Conservation (phyloP, 768 basidiomycete genomes). For the Phylloporus scabripes region DNA sequence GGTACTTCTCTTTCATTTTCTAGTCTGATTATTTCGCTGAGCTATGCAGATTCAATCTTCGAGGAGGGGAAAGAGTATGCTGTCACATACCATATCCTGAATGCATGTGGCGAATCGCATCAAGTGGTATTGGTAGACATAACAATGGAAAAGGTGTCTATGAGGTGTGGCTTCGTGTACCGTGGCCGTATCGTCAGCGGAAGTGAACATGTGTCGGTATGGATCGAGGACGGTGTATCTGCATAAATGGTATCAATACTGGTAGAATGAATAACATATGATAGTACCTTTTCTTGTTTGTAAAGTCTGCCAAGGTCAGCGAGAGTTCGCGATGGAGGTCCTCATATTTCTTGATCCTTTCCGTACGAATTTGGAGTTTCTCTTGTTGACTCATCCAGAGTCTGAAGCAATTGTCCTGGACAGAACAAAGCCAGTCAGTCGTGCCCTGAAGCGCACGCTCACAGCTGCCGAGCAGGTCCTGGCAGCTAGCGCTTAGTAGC, state of each 20-base stretch:
- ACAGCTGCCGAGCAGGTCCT: slow-evolving; percentile 45
- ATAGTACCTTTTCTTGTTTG: slow-evolving; percentile 44
- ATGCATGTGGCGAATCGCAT: slow-evolving; percentile 34
- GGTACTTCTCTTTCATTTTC: slow-evolving; percentile 42
- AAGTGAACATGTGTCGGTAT: slow-evolving; percentile 48
- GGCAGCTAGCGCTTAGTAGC: slow-evolving; percentile 49
- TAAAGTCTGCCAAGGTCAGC: slow-evolving; percentile 41
- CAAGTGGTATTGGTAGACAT: slow-evolving; percentile 59
- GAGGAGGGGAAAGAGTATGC: neutral
- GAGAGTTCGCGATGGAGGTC: slow-evolving; percentile 34
- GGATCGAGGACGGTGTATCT: slow-evolving; percentile 51
- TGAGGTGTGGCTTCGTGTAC: slow-evolving; percentile 51
- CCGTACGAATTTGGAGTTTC: slow-evolving; percentile 28
- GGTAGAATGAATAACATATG: neutral
- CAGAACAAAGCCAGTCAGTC: slow-evolving; percentile 46
- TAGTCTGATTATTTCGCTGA: slow-evolving; percentile 51
- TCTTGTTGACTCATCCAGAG: slow-evolving; percentile 34
- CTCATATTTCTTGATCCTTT: slow-evolving; percentile 35
- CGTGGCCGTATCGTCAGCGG: slow-evolving; percentile 23
- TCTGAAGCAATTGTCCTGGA: slow-evolving; percentile 32
- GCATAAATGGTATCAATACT: slow-evolving; percentile 21
- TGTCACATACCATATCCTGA: slow-evolving; percentile 31
- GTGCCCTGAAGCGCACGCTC: slow-evolving; percentile 36
- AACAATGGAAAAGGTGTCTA: slow-evolving; percentile 68
- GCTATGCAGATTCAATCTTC: slow-evolving; percentile 32